A percentile compares a stretch with the other conserved stretches of the same genome.
These are phyloP conservation scores for Colletotrichum spinosum DNA, from an alignment of 2,329 filamentous ascomycete genomes.

Conservation along the genomic window DNA sequence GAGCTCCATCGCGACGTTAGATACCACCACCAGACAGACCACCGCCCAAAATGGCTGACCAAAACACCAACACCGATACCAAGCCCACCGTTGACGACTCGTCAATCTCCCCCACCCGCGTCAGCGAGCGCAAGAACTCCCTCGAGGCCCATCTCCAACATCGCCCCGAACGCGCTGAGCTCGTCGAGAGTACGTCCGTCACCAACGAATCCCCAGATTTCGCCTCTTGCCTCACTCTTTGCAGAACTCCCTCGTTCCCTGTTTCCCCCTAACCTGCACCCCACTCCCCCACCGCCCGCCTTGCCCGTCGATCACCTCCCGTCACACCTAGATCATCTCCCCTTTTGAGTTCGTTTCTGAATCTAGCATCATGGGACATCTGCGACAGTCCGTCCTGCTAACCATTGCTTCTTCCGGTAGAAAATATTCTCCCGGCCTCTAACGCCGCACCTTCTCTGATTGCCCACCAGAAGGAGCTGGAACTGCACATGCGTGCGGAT, in stretches of 20 bases:
- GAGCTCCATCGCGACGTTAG: too few relatives aligned
- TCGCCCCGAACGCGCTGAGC: constrained; percentile 79
- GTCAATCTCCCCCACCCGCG: constrained; percentile 66
- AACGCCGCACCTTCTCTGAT: constrained; percentile 82
- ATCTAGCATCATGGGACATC: constrained; percentile 1
- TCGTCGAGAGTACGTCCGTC: constrained; percentile 77
- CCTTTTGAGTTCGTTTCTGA: constrained; percentile 8
- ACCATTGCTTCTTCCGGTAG: constrained; percentile 54
- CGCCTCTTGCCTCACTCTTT: neutral
- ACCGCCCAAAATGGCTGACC: constrained; percentile 46
- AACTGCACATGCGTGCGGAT: constrained; percentile 89
- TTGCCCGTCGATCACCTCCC: constrained; percentile 28
- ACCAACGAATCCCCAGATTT: neutral
- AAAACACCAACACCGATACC: constrained; percentile 37
- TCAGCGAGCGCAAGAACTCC: constrained; percentile 70
- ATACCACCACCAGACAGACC: too few relatives aligned
- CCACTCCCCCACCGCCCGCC: constrained; percentile 27
- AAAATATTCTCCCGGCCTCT: constrained; percentile 87
- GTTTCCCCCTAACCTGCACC: constrained; percentile 5
- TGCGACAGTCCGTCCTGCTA: too few relatives aligned
- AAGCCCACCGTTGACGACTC: constrained; percentile 62
- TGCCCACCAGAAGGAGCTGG: constrained; percentile 85
- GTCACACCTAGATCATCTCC: constrained; percentile 9
- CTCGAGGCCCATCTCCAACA: constrained; percentile 79
- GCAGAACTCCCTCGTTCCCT: constrained; percentile 2